A percentile compares a stretch with the other conserved stretches of the same genome.
Evolutionary conservation across 2,329 filamentous ascomycete genomes (phyloP).

Genomic region (Calonectria pteridis): DNA sequence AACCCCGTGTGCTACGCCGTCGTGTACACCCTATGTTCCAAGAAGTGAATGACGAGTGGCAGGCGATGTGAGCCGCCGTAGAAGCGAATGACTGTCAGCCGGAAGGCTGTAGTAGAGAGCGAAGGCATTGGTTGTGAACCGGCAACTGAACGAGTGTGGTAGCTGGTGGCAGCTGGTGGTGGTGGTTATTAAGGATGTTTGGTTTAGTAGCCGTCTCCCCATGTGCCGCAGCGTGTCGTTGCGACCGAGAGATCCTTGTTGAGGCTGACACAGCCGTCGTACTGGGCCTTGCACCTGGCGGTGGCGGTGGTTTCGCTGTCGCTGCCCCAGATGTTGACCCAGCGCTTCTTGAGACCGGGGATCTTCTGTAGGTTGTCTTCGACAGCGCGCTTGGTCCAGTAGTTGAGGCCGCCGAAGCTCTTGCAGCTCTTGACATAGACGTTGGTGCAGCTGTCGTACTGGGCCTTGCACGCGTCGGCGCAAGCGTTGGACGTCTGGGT

Average conservation of each 20-base stretch:
- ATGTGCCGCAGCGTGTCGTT: constrained; percentile 55
- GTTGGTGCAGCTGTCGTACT: constrained; percentile 61
- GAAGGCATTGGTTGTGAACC: background rate
- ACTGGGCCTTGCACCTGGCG: constrained; percentile 63
- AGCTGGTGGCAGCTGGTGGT: background rate
- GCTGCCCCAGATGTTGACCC: constrained; percentile 45
- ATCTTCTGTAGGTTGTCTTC: constrained; percentile 24
- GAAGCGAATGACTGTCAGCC: background rate
- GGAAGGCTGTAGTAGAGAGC: background rate
- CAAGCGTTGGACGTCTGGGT: constrained; percentile 56
- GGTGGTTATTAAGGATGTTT: background rate
- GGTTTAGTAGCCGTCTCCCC: constrained; percentile 42
- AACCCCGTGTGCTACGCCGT: background rate
- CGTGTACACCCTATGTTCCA: background rate
- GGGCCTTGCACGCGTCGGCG: constrained; percentile 64
- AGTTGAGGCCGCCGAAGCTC: constrained; percentile 43
- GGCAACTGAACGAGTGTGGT: background rate
- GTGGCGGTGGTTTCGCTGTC: constrained; percentile 49
- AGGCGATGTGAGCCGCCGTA: background rate
- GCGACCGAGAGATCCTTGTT: constrained; percentile 55
- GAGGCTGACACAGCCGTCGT: constrained; percentile 59
- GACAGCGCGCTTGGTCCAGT: constrained; percentile 42
- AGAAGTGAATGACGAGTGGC: background rate
- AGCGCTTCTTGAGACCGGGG: constrained; percentile 41
- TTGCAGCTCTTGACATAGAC: constrained; percentile 65